Conservation (phyloP, 1,284 basidiomycete species). For the Ceratobasidium sp. region DNA sequence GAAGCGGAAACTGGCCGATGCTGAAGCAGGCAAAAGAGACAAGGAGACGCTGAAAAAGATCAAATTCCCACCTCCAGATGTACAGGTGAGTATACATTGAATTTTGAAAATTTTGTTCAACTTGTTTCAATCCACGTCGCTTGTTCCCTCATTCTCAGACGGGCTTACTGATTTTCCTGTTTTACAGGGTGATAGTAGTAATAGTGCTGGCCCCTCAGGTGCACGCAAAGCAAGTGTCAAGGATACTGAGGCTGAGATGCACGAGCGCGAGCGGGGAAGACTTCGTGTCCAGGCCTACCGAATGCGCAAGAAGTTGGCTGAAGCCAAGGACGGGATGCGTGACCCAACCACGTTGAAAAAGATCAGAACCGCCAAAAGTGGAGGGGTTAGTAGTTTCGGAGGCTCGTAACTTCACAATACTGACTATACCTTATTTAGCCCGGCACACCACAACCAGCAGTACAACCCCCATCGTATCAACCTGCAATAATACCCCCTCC, state of each 20-base stretch:
- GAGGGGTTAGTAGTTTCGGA: slow-evolving; percentile 7
- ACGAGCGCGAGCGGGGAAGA: slow-evolving; percentile 36
- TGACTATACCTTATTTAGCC: slow-evolving; percentile 1
- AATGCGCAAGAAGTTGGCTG: slow-evolving; percentile 43
- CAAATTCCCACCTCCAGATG: slow-evolving; percentile 18
- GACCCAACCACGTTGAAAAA: slow-evolving; percentile 34
- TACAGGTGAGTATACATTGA: slow-evolving; percentile 7
- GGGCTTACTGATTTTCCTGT: not conserved
- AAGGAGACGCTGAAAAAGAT: slow-evolving; percentile 44
- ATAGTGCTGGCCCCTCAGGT: slow-evolving; percentile 22
- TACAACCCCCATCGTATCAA: slow-evolving; percentile 4
- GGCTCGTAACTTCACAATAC: not conserved
- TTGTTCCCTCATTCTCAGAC: not conserved
- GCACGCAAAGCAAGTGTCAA: slow-evolving; percentile 23
- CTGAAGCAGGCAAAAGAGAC: slow-evolving; percentile 40
- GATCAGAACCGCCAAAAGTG: slow-evolving; percentile 15
- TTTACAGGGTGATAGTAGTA: slow-evolving; percentile 11
- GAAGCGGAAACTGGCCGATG: slow-evolving; percentile 43
- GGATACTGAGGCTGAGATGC: slow-evolving; percentile 41
- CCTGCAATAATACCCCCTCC: slow-evolving; percentile 3
- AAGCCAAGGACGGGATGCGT: slow-evolving; percentile 37
- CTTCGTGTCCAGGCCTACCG: slow-evolving; percentile 43
- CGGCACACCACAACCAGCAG: not conserved
- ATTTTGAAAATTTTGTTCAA: not conserved
- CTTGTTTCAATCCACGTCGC: not conserved